These are phyloP conservation scores for Fusarium sublunatum DNA, from an alignment of 2,329 filamentous ascomycete species.

Conservation along the genomic window DNA sequence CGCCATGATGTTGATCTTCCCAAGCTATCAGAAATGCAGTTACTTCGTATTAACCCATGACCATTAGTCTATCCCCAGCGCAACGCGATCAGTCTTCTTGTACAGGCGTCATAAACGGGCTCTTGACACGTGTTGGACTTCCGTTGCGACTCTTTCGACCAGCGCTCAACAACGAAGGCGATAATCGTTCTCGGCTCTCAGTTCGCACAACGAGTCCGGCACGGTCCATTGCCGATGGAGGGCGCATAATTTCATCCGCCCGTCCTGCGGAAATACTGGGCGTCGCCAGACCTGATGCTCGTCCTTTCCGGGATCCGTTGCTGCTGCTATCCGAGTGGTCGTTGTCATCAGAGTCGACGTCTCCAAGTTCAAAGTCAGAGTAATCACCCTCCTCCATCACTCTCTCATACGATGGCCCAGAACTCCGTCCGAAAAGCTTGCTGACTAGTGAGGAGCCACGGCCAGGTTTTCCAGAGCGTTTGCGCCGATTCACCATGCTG, in stretches of 20 bases:
- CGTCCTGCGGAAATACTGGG: constrained; percentile 68
- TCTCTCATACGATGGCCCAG: constrained; percentile 75
- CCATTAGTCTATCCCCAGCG: not conserved
- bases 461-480: constrained; percentile 54
- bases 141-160: constrained; percentile 67
- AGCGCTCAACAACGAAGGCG: constrained; percentile 65
- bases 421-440: constrained; percentile 73
- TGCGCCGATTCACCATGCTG: constrained; percentile 45
- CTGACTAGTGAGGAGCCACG: constrained; percentile 66
- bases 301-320: constrained; percentile 65
- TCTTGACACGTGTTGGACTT: constrained; percentile 70
- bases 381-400: constrained; percentile 84
- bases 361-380: constrained; percentile 81
- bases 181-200: constrained; percentile 85
- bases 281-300: constrained; percentile 74
- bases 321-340: constrained; percentile 72
- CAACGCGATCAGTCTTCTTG: constrained; percentile 52
- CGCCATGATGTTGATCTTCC: constrained; percentile 20
- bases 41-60: not conserved
- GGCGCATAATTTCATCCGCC: constrained; percentile 59
- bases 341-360: constrained; percentile 71
- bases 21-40: not conserved
- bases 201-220: constrained; percentile 82
- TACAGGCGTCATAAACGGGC: constrained; percentile 64
- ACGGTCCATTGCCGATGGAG: constrained; percentile 66